A percentile compares a stretch with the other conserved stretches of the same genome.
phyloP scores from a whole-genome alignment of 1,284 basidiomycete species.

The Melampsora americana region DNA sequence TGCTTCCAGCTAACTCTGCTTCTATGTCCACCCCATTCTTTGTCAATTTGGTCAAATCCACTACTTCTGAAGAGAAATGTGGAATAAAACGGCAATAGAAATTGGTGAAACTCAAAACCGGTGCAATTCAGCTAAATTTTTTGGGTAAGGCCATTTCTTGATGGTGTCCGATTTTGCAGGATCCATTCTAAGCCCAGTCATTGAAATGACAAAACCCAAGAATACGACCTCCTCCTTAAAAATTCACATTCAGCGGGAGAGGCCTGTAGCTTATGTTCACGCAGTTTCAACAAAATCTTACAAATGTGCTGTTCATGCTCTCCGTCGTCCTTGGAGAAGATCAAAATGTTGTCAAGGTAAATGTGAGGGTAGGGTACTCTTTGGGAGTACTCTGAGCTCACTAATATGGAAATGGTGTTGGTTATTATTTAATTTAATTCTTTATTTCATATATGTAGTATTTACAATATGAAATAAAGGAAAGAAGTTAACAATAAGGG shows the following conservation, averaged over 20 bases:
- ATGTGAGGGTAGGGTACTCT: too few species aligned
- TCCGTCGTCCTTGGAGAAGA: conserved; percentile 57
- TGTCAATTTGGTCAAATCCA: background rate
- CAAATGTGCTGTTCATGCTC: conserved; percentile 15
- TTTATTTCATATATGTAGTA: too few species aligned
- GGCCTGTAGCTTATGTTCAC: background rate
- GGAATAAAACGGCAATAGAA: conserved; percentile 10
- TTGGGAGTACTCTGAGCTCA: too few species aligned
- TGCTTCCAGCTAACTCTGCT: conserved; percentile 33
- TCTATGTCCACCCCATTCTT: background rate
- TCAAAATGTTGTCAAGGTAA: conserved; percentile 55
- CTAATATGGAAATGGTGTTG: too few species aligned
- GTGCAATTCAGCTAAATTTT: background rate
- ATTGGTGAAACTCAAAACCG: background rate
- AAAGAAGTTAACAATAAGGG: conserved; percentile 50
- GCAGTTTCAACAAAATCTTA: conserved; percentile 1
- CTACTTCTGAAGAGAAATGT: background rate
- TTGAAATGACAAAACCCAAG: conserved; percentile 23
- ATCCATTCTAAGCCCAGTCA: background rate
- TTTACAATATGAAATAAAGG: too few species aligned
- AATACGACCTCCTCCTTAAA: background rate
- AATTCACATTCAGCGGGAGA: conserved; percentile 12
- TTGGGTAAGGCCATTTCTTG: conserved; percentile 2
- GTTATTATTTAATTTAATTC: too few species aligned
- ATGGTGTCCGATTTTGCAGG: conserved; percentile 3